Conservation (phyloP, 192 early-diverging fungal species). For the Phycomyces blakesleeanus region DNA sequence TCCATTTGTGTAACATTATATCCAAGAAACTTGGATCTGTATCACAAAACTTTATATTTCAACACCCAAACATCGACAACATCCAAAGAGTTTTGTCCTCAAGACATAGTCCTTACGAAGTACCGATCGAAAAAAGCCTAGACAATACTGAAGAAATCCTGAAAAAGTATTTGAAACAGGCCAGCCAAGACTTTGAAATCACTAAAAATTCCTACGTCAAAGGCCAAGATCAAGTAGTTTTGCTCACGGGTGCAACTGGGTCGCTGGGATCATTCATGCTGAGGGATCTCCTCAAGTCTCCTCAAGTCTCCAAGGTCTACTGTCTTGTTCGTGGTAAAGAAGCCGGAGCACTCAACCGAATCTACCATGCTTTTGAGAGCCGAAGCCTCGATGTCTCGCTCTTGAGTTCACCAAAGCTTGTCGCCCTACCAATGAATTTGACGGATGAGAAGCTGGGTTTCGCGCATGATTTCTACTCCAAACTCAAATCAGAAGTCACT, state of each 20-base stretch:
- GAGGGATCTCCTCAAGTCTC: constrained; percentile 13
- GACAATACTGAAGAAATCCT: constrained; percentile 9
- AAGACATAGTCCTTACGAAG: background rate
- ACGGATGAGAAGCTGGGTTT: constrained; percentile 20
- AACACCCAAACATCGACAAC: constrained; percentile 9
- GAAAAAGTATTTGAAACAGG: constrained; percentile 7
- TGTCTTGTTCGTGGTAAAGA: constrained; percentile 23
- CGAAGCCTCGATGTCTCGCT: constrained; percentile 18
- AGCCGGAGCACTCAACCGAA: background rate
- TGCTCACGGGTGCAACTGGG: constrained; percentile 34
- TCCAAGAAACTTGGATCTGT: background rate
- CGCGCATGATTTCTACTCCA: constrained; percentile 11
- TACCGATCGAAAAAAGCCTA: background rate
- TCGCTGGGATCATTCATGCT: constrained; percentile 29
- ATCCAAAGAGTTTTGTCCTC: constrained; percentile 3
- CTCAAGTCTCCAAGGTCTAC: constrained; percentile 22
- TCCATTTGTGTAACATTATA: constrained; percentile 22
- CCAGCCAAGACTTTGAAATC: constrained; percentile 10
- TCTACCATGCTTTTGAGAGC: constrained; percentile 13
- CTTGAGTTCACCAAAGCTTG: constrained; percentile 1
- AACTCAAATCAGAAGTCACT: constrained; percentile 22
- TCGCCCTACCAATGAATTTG: constrained; percentile 15
- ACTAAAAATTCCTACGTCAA: background rate
- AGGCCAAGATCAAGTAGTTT: constrained; percentile 14
- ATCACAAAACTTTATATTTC: constrained; percentile 25